These are phyloP conservation scores for Tetradesmus obliquus DNA, from an alignment of 139 green algal species.

Conservation along the genomic window DNA sequence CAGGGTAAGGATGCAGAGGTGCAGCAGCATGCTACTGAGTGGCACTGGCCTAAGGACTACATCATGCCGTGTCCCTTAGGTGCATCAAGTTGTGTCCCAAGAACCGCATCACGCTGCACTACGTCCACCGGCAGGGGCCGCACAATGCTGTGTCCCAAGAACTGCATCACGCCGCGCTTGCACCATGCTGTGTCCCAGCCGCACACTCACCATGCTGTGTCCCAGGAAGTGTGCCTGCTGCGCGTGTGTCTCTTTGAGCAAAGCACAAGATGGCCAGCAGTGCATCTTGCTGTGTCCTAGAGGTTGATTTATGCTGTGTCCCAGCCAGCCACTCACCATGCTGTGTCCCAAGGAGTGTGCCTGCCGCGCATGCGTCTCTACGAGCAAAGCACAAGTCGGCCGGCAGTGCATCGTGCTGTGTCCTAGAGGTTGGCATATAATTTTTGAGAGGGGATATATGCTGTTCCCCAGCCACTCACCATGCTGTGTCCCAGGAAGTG, in stretches of 20 bases:
- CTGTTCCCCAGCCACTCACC: not conserved
- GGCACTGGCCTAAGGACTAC: not conserved
- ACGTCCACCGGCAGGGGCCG: too few relatives aligned
- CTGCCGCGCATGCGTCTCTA: too few relatives aligned
- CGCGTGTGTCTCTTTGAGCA: too few relatives aligned
- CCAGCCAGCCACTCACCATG: not conserved
- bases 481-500: constrained; percentile 45
- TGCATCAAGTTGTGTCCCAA: not conserved
- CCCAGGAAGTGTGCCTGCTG: not conserved
- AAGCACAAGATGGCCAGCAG: too few relatives aligned
- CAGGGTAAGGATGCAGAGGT: not conserved
- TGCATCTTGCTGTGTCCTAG: too few relatives aligned
- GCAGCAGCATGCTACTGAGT: not conserved
- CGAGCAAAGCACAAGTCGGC: too few relatives aligned
- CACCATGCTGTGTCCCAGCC: not conserved
- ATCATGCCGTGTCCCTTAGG: not conserved
- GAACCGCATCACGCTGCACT: too few relatives aligned
- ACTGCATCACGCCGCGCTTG: not conserved
- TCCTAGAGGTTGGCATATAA: too few relatives aligned
- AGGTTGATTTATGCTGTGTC: too few relatives aligned
- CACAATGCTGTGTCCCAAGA: too few relatives aligned
- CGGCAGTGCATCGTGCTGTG: too few relatives aligned
- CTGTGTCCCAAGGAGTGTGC: constrained; percentile 43
- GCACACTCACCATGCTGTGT: not conserved
- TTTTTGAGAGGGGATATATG: too few relatives aligned